Evolutionary conservation across 257 asterid genomes (phyloP).

Genomic region (Cruciata laevipes): DNA sequence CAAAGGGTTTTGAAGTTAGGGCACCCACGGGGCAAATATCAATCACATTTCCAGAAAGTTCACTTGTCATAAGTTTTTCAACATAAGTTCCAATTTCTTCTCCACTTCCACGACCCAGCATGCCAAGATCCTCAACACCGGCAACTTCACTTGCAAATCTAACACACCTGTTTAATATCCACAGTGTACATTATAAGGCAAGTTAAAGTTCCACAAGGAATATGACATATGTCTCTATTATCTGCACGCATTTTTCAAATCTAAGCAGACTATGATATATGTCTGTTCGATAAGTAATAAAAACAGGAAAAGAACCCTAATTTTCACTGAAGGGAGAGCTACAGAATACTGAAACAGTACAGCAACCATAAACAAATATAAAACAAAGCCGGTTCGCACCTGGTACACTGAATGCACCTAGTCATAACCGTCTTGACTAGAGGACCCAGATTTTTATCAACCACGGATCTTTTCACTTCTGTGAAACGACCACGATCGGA

Average conservation of each 20-base stretch:
- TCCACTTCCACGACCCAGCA: slow-evolving; percentile 99
- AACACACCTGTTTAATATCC: slow-evolving; percentile 66
- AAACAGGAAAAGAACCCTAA: not conserved
- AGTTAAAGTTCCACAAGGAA: not conserved
- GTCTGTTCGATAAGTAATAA: not conserved
- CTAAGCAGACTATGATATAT: not conserved
- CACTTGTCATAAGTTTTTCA: slow-evolving; percentile 95
- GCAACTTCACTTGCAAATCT: slow-evolving; percentile 94
- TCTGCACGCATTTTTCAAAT: not conserved
- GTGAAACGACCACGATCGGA: slow-evolving; percentile 96
- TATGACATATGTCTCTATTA: not conserved
- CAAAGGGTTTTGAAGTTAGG: slow-evolving; percentile 95
- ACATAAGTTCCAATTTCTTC: slow-evolving; percentile 99
- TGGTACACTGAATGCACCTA: slow-evolving; percentile 88
- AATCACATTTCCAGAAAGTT: slow-evolving; percentile 93
- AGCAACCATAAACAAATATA: not conserved
- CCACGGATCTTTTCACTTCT: slow-evolving; percentile 87
- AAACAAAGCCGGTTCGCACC: slow-evolving; percentile 32
- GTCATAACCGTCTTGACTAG: slow-evolving; percentile 97
- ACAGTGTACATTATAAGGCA: slow-evolving; percentile 19
- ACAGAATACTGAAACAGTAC: not conserved
- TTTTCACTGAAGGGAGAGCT: not conserved
- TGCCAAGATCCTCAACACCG: slow-evolving; percentile 96
- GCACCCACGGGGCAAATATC: slow-evolving; percentile 99
- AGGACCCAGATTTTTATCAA: slow-evolving; percentile 95